These are phyloP conservation scores for Cutaneotrichosporon sp. DNA, from an alignment of 1,284 basidiomycete genomes.

Conservation along the genomic window DNA sequence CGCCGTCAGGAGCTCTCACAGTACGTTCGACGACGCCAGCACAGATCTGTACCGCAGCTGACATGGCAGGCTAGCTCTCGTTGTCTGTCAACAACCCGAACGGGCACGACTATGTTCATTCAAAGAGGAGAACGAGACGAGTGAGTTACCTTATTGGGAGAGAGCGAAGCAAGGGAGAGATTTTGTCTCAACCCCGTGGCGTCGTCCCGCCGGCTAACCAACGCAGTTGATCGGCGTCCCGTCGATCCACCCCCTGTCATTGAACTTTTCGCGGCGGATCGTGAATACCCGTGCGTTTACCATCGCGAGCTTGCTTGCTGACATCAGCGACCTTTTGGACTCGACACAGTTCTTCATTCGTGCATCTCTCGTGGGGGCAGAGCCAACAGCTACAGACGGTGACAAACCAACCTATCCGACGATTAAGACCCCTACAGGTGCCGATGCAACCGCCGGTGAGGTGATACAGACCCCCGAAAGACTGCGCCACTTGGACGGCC, in stretches of 20 bases:
- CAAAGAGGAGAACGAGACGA: slow-evolving; percentile 51
- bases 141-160: slow-evolving; percentile 28
- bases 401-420: slow-evolving; percentile 25
- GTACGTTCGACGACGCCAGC: neutral
- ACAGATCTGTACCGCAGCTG: neutral
- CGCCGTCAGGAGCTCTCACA: slow-evolving; percentile 2
- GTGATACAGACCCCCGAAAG: slow-evolving; percentile 47
- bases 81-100: slow-evolving; percentile 47
- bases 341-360: slow-evolving; percentile 40
- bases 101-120: slow-evolving; percentile 48
- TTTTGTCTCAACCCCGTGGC: neutral
- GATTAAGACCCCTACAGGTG: slow-evolving; percentile 43
- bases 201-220: neutral
- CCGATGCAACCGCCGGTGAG: slow-evolving; percentile 48
- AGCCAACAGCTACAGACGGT: slow-evolving; percentile 3
- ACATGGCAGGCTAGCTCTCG: slow-evolving; percentile 14
- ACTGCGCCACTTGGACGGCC: slow-evolving; percentile 40
- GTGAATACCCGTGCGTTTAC: slow-evolving; percentile 15
- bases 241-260: slow-evolving; percentile 50
- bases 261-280: slow-evolving; percentile 26
- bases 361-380: slow-evolving; percentile 33
- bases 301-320: neutral
- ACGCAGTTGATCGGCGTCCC: slow-evolving; percentile 44
- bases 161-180: no score
- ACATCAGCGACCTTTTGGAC: slow-evolving; percentile 29